phyloP scores from a whole-genome alignment of 225 moss, liverwort and hornwort genomes.

The Polytrichum commune region DNA sequence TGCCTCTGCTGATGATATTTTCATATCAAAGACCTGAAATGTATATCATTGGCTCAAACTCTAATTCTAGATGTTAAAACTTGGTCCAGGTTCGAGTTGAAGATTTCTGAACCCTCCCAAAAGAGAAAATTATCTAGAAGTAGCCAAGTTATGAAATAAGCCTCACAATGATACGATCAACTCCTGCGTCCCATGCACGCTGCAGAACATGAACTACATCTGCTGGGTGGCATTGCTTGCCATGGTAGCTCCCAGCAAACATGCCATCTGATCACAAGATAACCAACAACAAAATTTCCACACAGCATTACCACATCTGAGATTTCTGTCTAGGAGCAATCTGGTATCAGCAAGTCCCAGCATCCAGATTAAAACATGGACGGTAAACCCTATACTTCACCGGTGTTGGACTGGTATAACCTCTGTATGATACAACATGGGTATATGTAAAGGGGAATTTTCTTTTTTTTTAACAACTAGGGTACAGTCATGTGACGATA shows the following conservation, averaged over 20 bases:
- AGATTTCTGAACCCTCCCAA: background rate
- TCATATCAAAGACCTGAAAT: no score
- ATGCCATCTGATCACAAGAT: slow-evolving; percentile 70
- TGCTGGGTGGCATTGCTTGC: slow-evolving; percentile 77
- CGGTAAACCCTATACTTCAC: background rate
- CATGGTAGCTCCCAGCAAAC: slow-evolving; percentile 88
- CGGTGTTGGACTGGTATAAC: no score
- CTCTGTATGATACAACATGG: no score
- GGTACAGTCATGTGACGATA: no score
- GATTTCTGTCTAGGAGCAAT: background rate
- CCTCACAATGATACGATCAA: slow-evolving; percentile 91
- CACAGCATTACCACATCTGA: no score
- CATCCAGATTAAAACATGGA: slow-evolving; percentile 1
- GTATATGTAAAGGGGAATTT: no score
- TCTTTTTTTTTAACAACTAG: no score
- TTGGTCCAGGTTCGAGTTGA: background rate
- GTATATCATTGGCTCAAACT: no score
- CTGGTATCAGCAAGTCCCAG: background rate
- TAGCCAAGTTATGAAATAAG: background rate
- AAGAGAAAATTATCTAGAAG: background rate
- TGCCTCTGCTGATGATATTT: no score
- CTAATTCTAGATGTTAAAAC: background rate
- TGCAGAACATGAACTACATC: slow-evolving; percentile 79
- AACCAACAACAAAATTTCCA: slow-evolving; percentile 6
- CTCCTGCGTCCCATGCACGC: slow-evolving; percentile 97